A percentile compares a stretch with the other conserved stretches of the same genome.
These are phyloP conservation scores for Psophocarpus tetragonolobus DNA, from an alignment of 306 rosid species.

Conservation along the genomic window DNA sequence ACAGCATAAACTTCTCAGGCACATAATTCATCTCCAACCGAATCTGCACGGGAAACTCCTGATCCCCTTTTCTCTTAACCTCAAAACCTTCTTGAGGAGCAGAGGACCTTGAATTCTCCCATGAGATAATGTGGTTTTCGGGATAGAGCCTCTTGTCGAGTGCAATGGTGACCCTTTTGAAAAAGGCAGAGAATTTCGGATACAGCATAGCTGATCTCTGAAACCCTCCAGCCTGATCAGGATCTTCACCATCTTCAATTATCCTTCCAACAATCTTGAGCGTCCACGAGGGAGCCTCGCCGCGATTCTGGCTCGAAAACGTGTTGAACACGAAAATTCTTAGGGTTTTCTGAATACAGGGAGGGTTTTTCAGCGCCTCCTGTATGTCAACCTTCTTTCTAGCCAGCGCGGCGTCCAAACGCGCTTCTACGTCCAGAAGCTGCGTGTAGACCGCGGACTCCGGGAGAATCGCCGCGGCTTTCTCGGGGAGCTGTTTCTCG, in stretches of 20 bases:
- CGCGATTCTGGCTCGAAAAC: background rate
- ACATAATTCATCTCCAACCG: conserved; percentile 2
- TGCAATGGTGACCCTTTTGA: background rate
- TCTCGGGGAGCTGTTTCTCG: conserved; percentile 9
- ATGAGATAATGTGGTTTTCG: background rate
- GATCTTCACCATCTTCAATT: background rate
- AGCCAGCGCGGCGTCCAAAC: background rate
- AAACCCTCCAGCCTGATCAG: background rate
- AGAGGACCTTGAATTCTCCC: background rate
- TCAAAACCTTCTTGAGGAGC: background rate
- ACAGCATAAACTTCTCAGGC: conserved; percentile 4
- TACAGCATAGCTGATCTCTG: background rate
- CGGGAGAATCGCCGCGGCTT: background rate
- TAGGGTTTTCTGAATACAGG: background rate
- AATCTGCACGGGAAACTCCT: background rate
- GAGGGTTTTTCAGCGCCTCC: conserved; percentile 6
- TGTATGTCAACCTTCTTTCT: background rate
- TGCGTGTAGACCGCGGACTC: background rate
- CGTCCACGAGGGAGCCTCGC: background rate
- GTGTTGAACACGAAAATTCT: conserved; percentile 10
- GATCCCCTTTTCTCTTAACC: conserved; percentile 2
- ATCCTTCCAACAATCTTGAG: conserved; percentile 2
- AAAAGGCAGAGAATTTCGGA: background rate
- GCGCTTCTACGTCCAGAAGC: background rate
- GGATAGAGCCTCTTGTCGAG: background rate